Evolutionary conservation across 208 protist species (phyloP).

Genomic region (Perkinsela sp.): DNA sequence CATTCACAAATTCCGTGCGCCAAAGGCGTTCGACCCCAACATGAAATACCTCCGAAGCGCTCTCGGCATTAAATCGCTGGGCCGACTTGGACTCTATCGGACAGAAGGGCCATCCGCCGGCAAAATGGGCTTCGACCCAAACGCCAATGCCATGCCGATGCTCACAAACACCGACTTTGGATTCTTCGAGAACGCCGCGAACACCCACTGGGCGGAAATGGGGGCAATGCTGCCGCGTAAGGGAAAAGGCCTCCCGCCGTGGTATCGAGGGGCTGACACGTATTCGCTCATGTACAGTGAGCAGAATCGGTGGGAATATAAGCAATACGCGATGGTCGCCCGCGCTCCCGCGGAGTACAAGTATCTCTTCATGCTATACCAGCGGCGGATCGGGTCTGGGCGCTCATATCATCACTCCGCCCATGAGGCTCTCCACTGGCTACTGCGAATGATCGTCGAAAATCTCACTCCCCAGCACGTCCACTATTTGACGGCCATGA

Average conservation of each 20-base stretch:
- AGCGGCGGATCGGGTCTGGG: conserved; percentile 23
- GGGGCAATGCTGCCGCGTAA: conserved; percentile 67
- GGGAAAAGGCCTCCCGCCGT: conserved; percentile 58
- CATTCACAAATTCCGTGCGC: not conserved
- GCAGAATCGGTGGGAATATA: conserved; percentile 62
- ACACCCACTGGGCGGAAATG: conserved; percentile 53
- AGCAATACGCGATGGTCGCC: conserved; percentile 65
- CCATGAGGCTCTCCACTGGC: conserved; percentile 52
- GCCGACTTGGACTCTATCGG: not conserved
- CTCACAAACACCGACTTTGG: conserved; percentile 56
- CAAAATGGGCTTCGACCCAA: not conserved
- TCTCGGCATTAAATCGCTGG: not conserved
- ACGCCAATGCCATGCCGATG: conserved; percentile 32
- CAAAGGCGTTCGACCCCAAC: not conserved
- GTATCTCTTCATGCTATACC: conserved; percentile 47
- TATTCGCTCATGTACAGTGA: conserved; percentile 67
- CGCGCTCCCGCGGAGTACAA: conserved; percentile 63
- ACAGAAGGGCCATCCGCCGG: not conserved
- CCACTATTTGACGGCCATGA: conserved; percentile 61
- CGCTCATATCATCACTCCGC: not conserved
- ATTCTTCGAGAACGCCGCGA: conserved; percentile 57
- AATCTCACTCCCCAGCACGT: conserved; percentile 70
- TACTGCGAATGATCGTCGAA: conserved; percentile 67
- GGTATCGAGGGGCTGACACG: conserved; percentile 62
- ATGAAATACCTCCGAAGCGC: not conserved